phyloP scores from a whole-genome alignment of 2,329 filamentous ascomycete genomes.

The Fusarium sterilihyphosum region DNA sequence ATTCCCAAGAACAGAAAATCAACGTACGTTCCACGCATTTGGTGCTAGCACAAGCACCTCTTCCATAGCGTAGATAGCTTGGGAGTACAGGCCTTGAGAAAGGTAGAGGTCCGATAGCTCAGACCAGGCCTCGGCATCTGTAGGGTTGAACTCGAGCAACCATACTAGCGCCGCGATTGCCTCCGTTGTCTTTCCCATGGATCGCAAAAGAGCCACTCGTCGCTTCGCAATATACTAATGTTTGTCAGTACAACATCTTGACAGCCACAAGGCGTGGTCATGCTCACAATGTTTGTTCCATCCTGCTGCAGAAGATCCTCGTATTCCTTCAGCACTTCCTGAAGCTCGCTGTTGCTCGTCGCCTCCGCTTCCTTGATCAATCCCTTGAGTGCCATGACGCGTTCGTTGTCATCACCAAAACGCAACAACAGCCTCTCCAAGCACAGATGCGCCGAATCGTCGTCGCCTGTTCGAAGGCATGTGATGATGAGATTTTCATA shows the following conservation, averaged over 20 bases:
- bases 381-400: conserved; percentile 83
- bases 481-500: conserved; percentile 89
- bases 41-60: conserved; percentile 88
- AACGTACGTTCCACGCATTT: conserved; percentile 92
- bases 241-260: conserved; percentile 34
- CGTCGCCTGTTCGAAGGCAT: conserved; percentile 85
- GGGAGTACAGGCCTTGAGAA: conserved; percentile 78
- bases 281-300: conserved; percentile 79
- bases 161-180: conserved; percentile 78
- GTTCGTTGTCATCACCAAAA: conserved; percentile 86
- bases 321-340: conserved; percentile 79
- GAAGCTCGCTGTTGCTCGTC: conserved; percentile 70
- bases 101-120: conserved; percentile 91
- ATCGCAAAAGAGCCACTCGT: conserved; percentile 80
- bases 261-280: neutral
- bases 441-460: conserved; percentile 78
- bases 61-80: conserved; percentile 89
- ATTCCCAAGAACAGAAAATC: neutral
- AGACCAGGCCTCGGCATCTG: conserved; percentile 92
- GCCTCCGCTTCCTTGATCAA: conserved; percentile 87
- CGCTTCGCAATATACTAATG: conserved; percentile 85
- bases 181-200: conserved; percentile 74
- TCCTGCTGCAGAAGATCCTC: conserved; percentile 78
- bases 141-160: conserved; percentile 84
- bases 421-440: conserved; percentile 79